Conservation (phyloP, 768 basidiomycete genomes). For the Tricholoma furcatifolium region DNA sequence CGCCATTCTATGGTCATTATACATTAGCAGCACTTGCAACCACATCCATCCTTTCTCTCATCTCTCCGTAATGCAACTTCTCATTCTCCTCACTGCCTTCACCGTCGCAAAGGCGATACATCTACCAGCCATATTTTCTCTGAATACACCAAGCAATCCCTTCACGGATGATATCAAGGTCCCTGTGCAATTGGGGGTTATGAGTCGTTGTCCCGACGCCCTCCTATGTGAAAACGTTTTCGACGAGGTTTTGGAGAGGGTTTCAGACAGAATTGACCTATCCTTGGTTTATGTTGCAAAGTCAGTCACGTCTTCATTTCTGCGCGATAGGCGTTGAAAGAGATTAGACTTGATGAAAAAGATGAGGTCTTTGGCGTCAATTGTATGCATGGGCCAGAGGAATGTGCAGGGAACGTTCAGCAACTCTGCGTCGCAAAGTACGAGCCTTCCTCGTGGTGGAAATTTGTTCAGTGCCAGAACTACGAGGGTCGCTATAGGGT, state of each 20-base stretch:
- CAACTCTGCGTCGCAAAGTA: conserved; percentile 79
- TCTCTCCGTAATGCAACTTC: conserved; percentile 5
- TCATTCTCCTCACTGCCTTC: conserved; percentile 5
- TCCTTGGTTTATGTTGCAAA: conserved; percentile 71
- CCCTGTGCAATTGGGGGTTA: conserved; percentile 49
- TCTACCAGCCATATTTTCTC: conserved; percentile 5
- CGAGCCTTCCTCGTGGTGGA: conserved; percentile 69
- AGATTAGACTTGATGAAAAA: conserved; percentile 54
- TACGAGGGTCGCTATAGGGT: conserved; percentile 59
- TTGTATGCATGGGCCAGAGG: conserved; percentile 77
- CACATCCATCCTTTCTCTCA: conserved; percentile 1
- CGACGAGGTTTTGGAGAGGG: conserved; percentile 64
- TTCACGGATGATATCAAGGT: conserved; percentile 34
- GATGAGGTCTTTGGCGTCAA: conserved; percentile 74
- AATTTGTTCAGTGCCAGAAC: conserved; percentile 81
- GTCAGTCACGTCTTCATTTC: conserved; percentile 41
- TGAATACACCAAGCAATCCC: conserved; percentile 1
- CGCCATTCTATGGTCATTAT: conserved; percentile 11
- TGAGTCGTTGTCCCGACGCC: conserved; percentile 77
- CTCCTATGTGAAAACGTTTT: conserved; percentile 77
- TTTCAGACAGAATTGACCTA: conserved; percentile 64
- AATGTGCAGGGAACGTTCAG: conserved; percentile 89
- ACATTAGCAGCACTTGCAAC: conserved; percentile 3
- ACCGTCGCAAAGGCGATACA: conserved; percentile 4
- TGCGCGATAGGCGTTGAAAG: not conserved